A percentile compares a stretch with the other conserved stretches of the same genome.
Evolutionary conservation across 306 rosid species (phyloP).

Genomic region (Carpinus viminea): DNA sequence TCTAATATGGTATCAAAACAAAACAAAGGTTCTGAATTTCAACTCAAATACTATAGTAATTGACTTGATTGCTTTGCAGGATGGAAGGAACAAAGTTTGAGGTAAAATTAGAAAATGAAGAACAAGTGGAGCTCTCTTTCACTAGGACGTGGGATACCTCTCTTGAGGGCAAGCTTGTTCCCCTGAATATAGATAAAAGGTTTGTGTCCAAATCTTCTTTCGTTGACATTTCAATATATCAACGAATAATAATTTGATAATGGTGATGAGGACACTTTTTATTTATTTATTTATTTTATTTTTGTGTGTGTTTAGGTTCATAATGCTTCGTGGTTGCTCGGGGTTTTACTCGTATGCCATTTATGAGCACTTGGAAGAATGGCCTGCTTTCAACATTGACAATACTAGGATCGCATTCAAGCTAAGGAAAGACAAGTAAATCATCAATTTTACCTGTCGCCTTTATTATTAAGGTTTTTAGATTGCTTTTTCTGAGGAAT

Average conservation of each 20-base stretch:
- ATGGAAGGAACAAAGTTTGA: constrained; percentile 61
- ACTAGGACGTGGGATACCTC: constrained; percentile 81
- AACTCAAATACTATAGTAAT: too few species aligned
- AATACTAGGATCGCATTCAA: constrained; percentile 85
- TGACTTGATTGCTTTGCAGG: constrained; percentile 53
- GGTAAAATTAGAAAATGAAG: constrained; percentile 82
- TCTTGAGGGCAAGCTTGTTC: constrained; percentile 74
- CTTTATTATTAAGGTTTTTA: neutral
- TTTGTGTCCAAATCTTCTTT: constrained; percentile 20
- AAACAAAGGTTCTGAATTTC: neutral
- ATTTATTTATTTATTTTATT: constrained; percentile 11
- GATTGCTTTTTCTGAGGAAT: neutral
- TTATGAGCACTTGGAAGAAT: constrained; percentile 71
- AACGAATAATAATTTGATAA: neutral
- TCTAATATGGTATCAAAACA: neutral
- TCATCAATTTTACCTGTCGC: neutral
- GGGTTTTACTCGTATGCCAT: constrained; percentile 86
- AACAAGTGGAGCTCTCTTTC: constrained; percentile 83
- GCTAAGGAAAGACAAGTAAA: constrained; percentile 76
- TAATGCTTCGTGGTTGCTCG: constrained; percentile 76
- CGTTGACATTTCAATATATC: neutral
- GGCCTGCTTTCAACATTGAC: constrained; percentile 75
- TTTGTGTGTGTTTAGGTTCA: constrained; percentile 42
- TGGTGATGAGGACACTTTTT: neutral
- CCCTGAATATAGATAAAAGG: constrained; percentile 94